These are phyloP conservation scores for Mrakia hoshinonis DNA, from an alignment of 768 basidiomycete species.

Conservation along the genomic window DNA sequence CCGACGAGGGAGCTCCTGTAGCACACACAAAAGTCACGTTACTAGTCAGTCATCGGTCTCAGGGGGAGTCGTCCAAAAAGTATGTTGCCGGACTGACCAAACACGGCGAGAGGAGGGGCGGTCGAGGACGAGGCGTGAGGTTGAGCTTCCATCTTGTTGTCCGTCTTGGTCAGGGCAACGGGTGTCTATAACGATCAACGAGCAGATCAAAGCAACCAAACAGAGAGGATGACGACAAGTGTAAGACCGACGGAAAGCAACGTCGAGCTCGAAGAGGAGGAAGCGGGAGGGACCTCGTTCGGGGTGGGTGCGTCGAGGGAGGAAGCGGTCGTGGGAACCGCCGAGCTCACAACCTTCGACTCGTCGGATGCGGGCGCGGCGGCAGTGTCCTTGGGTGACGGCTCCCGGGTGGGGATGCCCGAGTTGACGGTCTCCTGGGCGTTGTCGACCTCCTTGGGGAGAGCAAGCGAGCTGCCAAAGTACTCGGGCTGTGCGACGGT, in stretches of 20 bases:
- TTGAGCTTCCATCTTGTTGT: background rate
- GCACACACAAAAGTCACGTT: too few relatives aligned
- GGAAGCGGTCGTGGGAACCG: background rate
- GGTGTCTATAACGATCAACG: background rate
- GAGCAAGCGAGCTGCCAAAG: background rate
- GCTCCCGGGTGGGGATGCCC: background rate
- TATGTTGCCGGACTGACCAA: too few relatives aligned
- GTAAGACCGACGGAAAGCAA: background rate
- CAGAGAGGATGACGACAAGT: background rate
- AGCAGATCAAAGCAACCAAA: background rate
- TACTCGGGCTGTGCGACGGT: background rate
- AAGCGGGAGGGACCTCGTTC: background rate
- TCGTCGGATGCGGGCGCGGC: background rate
- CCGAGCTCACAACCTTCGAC: too few relatives aligned
- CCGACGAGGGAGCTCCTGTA: background rate
- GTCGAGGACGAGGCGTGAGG: background rate
- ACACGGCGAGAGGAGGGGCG: too few relatives aligned
- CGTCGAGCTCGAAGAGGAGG: background rate
- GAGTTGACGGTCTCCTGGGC: background rate
- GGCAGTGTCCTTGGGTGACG: background rate
- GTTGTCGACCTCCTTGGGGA: background rate
- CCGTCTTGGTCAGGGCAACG: too few relatives aligned
- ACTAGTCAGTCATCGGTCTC: too few relatives aligned
- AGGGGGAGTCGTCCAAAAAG: too few relatives aligned
- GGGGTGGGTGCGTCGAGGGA: background rate